Base-by-base conservation (phyloP, 2,329 filamentous ascomycete species). In the Botrytis sinoallii region DNA sequence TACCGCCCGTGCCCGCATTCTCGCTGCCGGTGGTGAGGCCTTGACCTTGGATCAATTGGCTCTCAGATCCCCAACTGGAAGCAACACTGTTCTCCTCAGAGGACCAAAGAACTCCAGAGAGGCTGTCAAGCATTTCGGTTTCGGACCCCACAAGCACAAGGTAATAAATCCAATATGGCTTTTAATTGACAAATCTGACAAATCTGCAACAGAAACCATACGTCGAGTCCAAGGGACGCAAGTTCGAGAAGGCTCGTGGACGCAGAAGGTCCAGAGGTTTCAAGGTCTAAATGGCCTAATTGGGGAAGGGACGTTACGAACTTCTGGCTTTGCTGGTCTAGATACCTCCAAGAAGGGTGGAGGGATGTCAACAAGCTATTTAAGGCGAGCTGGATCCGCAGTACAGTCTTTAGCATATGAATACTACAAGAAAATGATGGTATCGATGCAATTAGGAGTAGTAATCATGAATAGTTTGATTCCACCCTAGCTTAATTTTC, bases 181-280 rank as follows among this genome's bases (percentile, higher is more conserved):
- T 35, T 29, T 35, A 10, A 9, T 22, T 44, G 22, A 7, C 16
- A 55, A 44, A 76, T 77, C 84, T 86, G 78, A 86, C 78, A 66
- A 29, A 25, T 72, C 61, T 75, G 76, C n/a, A 38, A 59, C 82
- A 96, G 95, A 98, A 98, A 91, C 95, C 95, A 81, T 93, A 97
- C 82, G 90, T 99, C 83, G 90, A 94, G 87, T 97, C 94, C 89
- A 99, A 99, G 93, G 97, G 97, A 84, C 93, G 96, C 88, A 99
- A 99, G 90, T 99, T 99, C 89, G 97, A 99, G 92, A 90, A 91
- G 83, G 96, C 95, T 83, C 95, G 96, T 96, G 97, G 96, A 87
- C 95, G 96, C 88, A 97, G 96, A 92, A 90, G 94, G 85, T 98
- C 95, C 83, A 91, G 93, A 84, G 96, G 97, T 90, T 99, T 99